Base-by-base conservation (phyloP, 1,284 basidiomycete genomes). In the Crucibulum parvulum region DNA sequence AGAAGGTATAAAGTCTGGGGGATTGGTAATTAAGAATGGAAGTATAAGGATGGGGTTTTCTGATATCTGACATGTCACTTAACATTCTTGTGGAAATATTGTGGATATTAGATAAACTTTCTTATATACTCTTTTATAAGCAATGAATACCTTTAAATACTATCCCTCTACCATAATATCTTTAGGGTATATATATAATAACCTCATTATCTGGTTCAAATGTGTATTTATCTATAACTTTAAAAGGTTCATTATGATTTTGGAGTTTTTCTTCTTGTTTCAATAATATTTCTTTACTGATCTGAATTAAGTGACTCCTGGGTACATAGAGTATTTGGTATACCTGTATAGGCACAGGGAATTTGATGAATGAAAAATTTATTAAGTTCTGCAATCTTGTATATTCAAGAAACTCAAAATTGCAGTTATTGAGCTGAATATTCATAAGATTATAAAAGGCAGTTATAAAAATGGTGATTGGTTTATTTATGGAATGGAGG, bases 71-170 rank as follows among this genome's bases (percentile, higher is more conserved):
- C 24, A 4, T 24, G 24, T 24, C 24, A 24, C 24, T 24, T 24
- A 4, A 47, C 46, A 56, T 2, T 60, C 47, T 9, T 31, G n/a
- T 8, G 59, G 55, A 18, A 60, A 56, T 4, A n/a, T 5, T 2
- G 59, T 60, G 15, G 59, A 60, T n/a, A 60, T 54, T 11, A 54
- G 59, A 16, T 52, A 54, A 18, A 60, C 41, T 52, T 60, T 56
- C 47, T 56, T 60, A 24, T 60, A 48, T 3, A 60, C 48, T 18
- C 55, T 16, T 38, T 60, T 60, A 24, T 60, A 60, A 6, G 54
- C 54, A 7, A 54, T 60, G 37, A 60, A 56, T 4, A 46, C 50
- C n/a, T 47, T 24, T 9, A 54, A 31, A 45, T 15, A 7, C 31
- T 47, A 7, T 9, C 45, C 45, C 31, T 47, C 45, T 16, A 47